Conservation (phyloP, 306 rosid species). For the Cucurbita ficifolia region DNA sequence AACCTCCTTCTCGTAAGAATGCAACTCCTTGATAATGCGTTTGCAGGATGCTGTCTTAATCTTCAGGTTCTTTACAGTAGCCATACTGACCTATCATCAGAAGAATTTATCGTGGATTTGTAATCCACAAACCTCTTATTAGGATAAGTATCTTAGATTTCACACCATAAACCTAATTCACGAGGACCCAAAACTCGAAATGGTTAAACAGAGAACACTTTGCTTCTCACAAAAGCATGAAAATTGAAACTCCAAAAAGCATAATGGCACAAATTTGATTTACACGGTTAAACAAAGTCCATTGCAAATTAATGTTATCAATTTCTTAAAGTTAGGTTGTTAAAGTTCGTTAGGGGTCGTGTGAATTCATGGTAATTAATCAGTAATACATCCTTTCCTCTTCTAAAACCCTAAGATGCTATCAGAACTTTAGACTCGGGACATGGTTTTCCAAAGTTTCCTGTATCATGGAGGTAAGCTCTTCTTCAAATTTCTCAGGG, state of each 20-base stretch:
- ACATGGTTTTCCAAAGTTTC: not conserved
- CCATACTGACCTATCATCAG: slow-evolving; percentile 28
- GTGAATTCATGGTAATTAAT: not conserved
- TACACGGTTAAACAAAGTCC: no score
- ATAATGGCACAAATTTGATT: no score
- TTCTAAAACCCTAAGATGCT: not conserved
- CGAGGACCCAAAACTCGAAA: not conserved
- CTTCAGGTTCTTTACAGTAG: slow-evolving; percentile 46
- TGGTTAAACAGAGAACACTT: not conserved
- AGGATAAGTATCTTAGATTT: not conserved
- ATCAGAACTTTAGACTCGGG: not conserved
- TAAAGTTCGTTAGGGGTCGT: not conserved
- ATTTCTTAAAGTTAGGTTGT: not conserved
- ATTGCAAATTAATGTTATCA: not conserved
- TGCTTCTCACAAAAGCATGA: not conserved
- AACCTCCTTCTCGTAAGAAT: slow-evolving; percentile 74
- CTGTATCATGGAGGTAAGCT: not conserved
- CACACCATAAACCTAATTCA: not conserved
- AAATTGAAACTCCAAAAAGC: not conserved
- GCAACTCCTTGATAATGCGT: slow-evolving; percentile 64
- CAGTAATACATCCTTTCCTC: not conserved
- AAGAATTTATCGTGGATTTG: not conserved
- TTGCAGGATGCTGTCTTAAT: slow-evolving; percentile 74
- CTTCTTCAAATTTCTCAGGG: not conserved
- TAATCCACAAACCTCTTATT: not conserved